A percentile compares a stretch with the other conserved stretches of the same genome.
These are phyloP conservation scores for Biancaea sappan DNA, from an alignment of 306 rosid genomes.

Conservation along the genomic window DNA sequence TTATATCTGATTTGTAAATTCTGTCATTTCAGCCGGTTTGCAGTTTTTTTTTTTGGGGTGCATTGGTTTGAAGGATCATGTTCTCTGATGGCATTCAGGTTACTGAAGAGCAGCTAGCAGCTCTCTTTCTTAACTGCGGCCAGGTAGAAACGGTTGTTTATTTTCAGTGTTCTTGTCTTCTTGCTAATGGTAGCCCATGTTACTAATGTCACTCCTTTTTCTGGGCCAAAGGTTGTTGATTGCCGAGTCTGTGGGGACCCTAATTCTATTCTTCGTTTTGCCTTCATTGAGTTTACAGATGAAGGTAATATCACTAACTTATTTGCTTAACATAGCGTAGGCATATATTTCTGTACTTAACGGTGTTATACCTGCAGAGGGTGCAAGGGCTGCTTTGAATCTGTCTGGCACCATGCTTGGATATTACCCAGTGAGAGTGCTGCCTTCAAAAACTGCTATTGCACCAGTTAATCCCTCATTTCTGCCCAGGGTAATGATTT, in stretches of 20 bases:
- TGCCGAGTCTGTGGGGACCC: slow-evolving; percentile 99
- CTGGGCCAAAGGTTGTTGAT: slow-evolving; percentile 77
- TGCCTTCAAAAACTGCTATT: slow-evolving; percentile 98
- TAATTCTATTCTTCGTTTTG: slow-evolving; percentile 94
- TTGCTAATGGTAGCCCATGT: slow-evolving; percentile 33
- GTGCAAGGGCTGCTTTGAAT: slow-evolving; percentile 91
- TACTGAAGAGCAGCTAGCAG: slow-evolving; percentile 98
- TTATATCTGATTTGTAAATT: slow-evolving; percentile 20
- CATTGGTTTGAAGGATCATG: slow-evolving; percentile 4
- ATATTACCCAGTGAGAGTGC: slow-evolving; percentile 85
- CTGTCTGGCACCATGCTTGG: slow-evolving; percentile 98
- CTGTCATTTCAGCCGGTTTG: slow-evolving; percentile 14
- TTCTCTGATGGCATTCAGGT: slow-evolving; percentile 55
- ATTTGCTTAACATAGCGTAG: not conserved
- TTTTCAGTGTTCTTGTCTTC: not conserved
- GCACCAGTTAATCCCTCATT: slow-evolving; percentile 94
- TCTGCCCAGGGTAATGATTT: slow-evolving; percentile 85
- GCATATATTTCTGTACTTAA: slow-evolving; percentile 29
- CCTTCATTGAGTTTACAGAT: slow-evolving; percentile 94
- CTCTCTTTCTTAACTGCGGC: slow-evolving; percentile 88
- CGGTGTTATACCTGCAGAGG: slow-evolving; percentile 58
- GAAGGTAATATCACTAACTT: slow-evolving; percentile 57
- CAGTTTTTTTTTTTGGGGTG: slow-evolving; percentile 14
- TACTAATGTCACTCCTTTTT: slow-evolving; percentile 29
- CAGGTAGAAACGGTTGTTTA: slow-evolving; percentile 56